Evolutionary conservation across 2,329 filamentous ascomycete genomes (phyloP).

Genomic region (Aureobasidium subglaciale): DNA sequence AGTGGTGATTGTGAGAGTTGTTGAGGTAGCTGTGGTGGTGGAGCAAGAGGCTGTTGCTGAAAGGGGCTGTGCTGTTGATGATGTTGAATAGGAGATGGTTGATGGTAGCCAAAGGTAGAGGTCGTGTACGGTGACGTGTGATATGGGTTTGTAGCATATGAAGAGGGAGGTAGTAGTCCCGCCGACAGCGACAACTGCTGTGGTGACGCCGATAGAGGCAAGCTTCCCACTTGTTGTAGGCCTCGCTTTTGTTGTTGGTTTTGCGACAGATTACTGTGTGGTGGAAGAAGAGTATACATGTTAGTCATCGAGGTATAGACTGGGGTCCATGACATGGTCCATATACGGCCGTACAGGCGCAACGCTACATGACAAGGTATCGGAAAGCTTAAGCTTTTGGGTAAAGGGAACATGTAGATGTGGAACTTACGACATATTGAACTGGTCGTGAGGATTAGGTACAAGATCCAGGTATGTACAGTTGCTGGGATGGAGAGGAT

Average conservation of each 20-base stretch:
- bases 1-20: conserved; percentile 27
- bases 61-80: conserved; percentile 30
- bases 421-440: conserved; percentile 18
- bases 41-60: conserved; percentile 37
- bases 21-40: conserved; percentile 24
- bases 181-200: conserved; percentile 9
- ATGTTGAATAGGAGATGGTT: conserved; percentile 9
- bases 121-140: conserved; percentile 33
- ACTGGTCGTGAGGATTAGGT: conserved; percentile 14
- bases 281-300: not conserved
- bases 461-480: conserved; percentile 15
- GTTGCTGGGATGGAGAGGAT: conserved; percentile 11
- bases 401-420: not conserved
- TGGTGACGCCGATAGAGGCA: conserved; percentile 7
- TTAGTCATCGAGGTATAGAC: conserved; percentile 1
- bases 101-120: conserved; percentile 21
- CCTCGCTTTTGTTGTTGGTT: conserved; percentile 13
- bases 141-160: conserved; percentile 14
- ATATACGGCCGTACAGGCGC: conserved; percentile 9
- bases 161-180: conserved; percentile 10
- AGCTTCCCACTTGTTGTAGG: conserved; percentile 11
- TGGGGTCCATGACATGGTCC: not conserved
- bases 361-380: conserved; percentile 12
- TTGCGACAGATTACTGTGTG: conserved; percentile 10
- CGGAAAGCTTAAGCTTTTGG: conserved; percentile 7